Evolutionary conservation across 179 eudicot species (phyloP), one percentile per base, ranked within the genome.

Genomic region (Beta macrorhiza): DNA sequence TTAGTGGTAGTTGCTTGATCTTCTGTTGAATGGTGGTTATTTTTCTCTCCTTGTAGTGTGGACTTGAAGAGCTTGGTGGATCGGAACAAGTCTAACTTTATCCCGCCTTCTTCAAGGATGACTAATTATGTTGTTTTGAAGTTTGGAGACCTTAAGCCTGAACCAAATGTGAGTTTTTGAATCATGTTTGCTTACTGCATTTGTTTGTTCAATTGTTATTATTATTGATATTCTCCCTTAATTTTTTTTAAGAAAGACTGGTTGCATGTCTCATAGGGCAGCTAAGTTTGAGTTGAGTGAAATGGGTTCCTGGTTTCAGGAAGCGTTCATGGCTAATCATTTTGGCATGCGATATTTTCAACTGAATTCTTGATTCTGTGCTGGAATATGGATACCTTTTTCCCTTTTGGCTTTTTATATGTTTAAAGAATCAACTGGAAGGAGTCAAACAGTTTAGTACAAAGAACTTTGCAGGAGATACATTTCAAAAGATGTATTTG

Each of bases 41-140:
- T 55, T 67, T 42, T 77, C 59, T 71, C 81, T 37, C 67, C 67
- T 25, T 85, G 87, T 84, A 93, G 97, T 78, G 94, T 93, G 85
- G 93, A 93, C 84, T 90, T 93, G 92, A 92, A 88, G 85, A 83
- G 90, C 67, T 85, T 93, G 84, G 86, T 86, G 85, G 93, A 93
- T 59, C 89, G 86, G 71, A 90, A 93, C 83, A 90, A 85, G 65
- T 76, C 84, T 45, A 87, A 89, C 76, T 89, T 87, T 75, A 87
- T 93, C 51, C 94, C 92, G 10, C 92, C 94, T 20, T 78, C 92
- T 0, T 93, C 96, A 37, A 90, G 96, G 55, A 92, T 91, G 92
- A 90, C 97, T 45, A 93, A 93, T 72, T 93, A 92, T 78, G 92
- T 89, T 22, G 94, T 93, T 45, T 77, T 93, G 78, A 86, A 87